Evolutionary conservation across 1,284 basidiomycete species (phyloP).

Genomic region (Mycosarcoma mackinlayi): DNA sequence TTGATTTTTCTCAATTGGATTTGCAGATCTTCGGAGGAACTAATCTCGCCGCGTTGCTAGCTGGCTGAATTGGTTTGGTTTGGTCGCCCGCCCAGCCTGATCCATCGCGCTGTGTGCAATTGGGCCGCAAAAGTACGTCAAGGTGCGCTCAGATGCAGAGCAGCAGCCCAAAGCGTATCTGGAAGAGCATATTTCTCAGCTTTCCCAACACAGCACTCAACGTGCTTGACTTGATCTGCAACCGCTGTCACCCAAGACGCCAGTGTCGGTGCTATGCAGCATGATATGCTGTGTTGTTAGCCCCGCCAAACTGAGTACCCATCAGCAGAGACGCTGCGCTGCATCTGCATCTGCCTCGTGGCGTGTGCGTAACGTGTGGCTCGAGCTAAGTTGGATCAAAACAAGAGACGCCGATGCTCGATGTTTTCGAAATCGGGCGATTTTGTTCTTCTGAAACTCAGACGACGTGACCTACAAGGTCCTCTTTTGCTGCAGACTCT

Average conservation of each 20-base stretch:
- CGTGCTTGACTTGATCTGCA: background rate
- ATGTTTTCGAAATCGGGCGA: too few relatives aligned
- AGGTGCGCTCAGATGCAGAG: background rate
- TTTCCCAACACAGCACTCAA: too few relatives aligned
- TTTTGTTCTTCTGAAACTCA: background rate
- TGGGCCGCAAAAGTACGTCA: conserved; percentile 17
- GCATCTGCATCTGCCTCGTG: too few relatives aligned
- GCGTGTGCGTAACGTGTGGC: too few relatives aligned
- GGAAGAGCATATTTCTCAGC: too few relatives aligned
- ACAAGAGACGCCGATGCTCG: too few relatives aligned
- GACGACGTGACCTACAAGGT: background rate
- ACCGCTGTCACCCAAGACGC: background rate
- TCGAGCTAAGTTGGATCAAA: too few relatives aligned
- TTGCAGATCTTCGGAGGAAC: conserved; percentile 10
- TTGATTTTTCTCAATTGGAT: background rate
- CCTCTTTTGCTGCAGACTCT: background rate
- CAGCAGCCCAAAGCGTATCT: background rate
- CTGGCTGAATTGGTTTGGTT: too few relatives aligned
- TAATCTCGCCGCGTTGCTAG: too few relatives aligned
- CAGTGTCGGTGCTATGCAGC: conserved; percentile 1
- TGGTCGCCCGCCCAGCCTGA: background rate
- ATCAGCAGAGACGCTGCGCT: too few relatives aligned
- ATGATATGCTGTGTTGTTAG: background rate
- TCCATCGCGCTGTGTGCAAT: conserved; percentile 10
- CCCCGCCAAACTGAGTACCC: too few relatives aligned